Evolutionary conservation across 2,329 filamentous ascomycete genomes (phyloP).

Genomic region (Talaromyces albobiverticillius): DNA sequence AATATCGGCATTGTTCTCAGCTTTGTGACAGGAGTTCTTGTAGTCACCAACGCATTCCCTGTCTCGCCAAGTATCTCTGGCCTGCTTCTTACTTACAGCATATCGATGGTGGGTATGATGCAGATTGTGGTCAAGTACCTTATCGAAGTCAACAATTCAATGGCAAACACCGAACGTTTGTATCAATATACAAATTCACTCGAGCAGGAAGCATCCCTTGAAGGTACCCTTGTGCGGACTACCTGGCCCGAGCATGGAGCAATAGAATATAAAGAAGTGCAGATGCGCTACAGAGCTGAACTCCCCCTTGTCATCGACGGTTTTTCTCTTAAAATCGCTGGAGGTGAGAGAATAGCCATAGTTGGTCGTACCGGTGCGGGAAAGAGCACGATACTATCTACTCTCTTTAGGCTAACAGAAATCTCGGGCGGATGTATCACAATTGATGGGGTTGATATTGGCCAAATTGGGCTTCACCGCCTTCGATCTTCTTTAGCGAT

Average conservation of each 20-base stretch:
- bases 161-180: constrained; percentile 62
- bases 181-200: constrained; percentile 73
- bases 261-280: constrained; percentile 4
- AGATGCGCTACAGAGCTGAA: constrained; percentile 7
- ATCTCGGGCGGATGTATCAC: constrained; percentile 60
- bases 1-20: constrained; percentile 78
- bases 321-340: neutral
- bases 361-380: constrained; percentile 67
- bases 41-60: constrained; percentile 62
- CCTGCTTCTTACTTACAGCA: constrained; percentile 85
- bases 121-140: constrained; percentile 97
- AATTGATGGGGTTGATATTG: constrained; percentile 71
- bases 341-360: constrained; percentile 28
- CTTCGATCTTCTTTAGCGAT: neutral
- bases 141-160: constrained; percentile 87
- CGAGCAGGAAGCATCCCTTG: constrained; percentile 42
- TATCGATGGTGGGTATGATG: constrained; percentile 90
- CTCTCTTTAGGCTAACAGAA: constrained; percentile 71
- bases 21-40: constrained; percentile 82
- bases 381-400: constrained; percentile 69
- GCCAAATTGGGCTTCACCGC: constrained; percentile 61
- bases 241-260: constrained; percentile 25
- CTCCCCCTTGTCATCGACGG: constrained; percentile 39
- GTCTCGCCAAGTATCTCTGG: constrained; percentile 74
- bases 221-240: no score